These are phyloP conservation scores for Serpula lacrymans DNA, from an alignment of 768 basidiomycete species.

Conservation along the genomic window DNA sequence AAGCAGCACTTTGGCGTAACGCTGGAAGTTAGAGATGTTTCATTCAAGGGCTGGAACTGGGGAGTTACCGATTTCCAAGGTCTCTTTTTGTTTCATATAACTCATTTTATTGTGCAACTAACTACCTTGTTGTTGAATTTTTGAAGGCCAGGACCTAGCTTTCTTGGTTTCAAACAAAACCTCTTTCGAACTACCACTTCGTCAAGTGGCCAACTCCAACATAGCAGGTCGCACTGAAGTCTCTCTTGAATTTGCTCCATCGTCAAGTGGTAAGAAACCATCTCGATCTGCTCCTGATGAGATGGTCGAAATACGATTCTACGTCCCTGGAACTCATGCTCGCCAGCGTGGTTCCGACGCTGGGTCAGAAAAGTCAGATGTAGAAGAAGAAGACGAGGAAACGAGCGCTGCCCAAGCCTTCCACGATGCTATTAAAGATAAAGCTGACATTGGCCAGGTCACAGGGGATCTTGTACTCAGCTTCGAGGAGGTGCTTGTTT, in stretches of 20 bases:
- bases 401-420: conserved; percentile 93
- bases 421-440: conserved; percentile 95
- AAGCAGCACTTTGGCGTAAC: conserved; percentile 87
- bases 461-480: conserved; percentile 89
- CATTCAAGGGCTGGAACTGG: conserved; percentile 99
- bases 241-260: conserved; percentile 86
- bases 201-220: conserved; percentile 91
- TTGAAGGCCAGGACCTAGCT: conserved; percentile 81
- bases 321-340: conserved; percentile 78
- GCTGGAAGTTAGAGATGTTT: conserved; percentile 81
- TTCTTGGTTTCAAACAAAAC: conserved; percentile 88
- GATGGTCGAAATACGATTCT: conserved; percentile 94
- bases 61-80: conserved; percentile 93
- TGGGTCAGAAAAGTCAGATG: conserved; percentile 70
- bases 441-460: conserved; percentile 90
- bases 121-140: conserved; percentile 1
- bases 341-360: conserved; percentile 66
- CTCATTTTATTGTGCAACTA: background rate
- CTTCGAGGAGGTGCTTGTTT: conserved; percentile 91
- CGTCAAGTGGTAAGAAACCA: conserved; percentile 40
- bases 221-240: conserved; percentile 97
- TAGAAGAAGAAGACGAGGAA: conserved; percentile 68
- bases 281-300: conserved; percentile 61
- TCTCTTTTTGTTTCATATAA: conserved; percentile 26
- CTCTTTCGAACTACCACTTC: conserved; percentile 85